Base-by-base conservation (phyloP, 2,329 filamentous ascomycete genomes). In the Ascocoryne sarcoides region DNA sequence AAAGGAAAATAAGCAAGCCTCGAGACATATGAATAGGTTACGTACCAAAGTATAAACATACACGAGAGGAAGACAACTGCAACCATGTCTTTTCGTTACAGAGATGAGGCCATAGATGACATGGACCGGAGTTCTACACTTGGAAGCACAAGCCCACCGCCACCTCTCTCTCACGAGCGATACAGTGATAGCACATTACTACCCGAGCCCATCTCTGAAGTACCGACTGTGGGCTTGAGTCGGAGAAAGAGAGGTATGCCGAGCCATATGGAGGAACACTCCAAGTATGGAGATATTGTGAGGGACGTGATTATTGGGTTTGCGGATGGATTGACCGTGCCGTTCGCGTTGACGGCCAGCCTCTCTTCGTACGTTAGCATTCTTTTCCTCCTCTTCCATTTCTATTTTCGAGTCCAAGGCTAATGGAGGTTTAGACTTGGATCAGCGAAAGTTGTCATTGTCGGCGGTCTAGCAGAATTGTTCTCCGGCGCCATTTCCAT, bases 301-400 rank as follows among this genome's bases (percentile, higher is more conserved):
- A 69, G 73, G 33, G 79, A 85, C 60, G 70, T 79, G 47, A 86
- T 84, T 44, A 80, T 89, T 50, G 84, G 84, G 39, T 78, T 88
- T 51, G 80, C 83, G 0, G 84, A 89, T 55, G 84, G 84, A 12
- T 69, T 89, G 51, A 89, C 84, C 0, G 84, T 89, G 0, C 84
- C 84, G 0, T 89, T 89, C 51, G 84, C 84, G 12, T 67, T 89
- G 28, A 87, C 82, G 0, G 84, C 84, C 0, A 84, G 84, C 10
- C 68, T 89, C 2, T 79, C 76, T 2, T 71, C 71, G 37, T 47
- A 34, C 10, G 44, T 43, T 32, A n/a, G n/a, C n/a, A n/a, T n/a
- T n/a, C 23, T 7, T 32, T 8, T 16, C 18, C 16, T 30, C 14
- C 29, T 17, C 19, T 17, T 30, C 16, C 14, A 28, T 15, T 10